Evolutionary conservation across 2,329 filamentous ascomycete species (phyloP).

Genomic region (Aspergillus novoparasiticus): DNA sequence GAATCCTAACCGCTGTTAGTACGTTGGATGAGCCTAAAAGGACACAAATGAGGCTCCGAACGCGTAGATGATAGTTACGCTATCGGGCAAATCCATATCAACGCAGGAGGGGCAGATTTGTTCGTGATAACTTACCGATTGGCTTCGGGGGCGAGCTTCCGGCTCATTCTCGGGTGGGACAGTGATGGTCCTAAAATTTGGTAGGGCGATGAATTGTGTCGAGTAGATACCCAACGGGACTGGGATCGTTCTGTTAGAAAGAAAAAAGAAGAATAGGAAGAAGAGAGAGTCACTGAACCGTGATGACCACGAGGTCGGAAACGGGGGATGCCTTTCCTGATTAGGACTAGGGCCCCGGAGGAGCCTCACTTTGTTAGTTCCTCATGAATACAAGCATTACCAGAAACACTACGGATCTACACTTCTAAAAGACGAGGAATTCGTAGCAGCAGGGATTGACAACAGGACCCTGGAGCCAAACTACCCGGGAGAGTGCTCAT

Average conservation of each 20-base stretch:
- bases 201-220: conserved; percentile 15
- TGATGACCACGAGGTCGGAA: conserved; percentile 32
- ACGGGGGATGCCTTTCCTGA: conserved; percentile 24
- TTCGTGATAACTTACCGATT: conserved; percentile 72
- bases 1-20: conserved; percentile 67
- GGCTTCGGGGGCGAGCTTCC: conserved; percentile 97
- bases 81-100: not conserved
- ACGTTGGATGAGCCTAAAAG: not conserved
- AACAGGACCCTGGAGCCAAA: not conserved
- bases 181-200: conserved; percentile 20
- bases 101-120: conserved; percentile 30
- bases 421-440: not conserved
- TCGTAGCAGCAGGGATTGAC: not conserved
- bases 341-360: conserved; percentile 22
- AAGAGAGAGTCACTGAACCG: conserved; percentile 25
- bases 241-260: conserved; percentile 14
- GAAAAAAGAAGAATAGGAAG: conserved; percentile 15
- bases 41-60: not conserved
- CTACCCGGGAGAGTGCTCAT: not conserved
- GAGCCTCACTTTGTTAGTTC: conserved; percentile 23
- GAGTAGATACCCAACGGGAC: conserved; percentile 29
- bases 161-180: conserved; percentile 44
- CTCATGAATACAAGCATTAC: not conserved
- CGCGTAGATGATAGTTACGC: not conserved
- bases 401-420: not conserved